Percentiles rank a stretch among this genome's conserved stretches.
Evolutionary conservation across 768 basidiomycete genomes (phyloP).

Genomic region (Tubosaeta sp.): DNA sequence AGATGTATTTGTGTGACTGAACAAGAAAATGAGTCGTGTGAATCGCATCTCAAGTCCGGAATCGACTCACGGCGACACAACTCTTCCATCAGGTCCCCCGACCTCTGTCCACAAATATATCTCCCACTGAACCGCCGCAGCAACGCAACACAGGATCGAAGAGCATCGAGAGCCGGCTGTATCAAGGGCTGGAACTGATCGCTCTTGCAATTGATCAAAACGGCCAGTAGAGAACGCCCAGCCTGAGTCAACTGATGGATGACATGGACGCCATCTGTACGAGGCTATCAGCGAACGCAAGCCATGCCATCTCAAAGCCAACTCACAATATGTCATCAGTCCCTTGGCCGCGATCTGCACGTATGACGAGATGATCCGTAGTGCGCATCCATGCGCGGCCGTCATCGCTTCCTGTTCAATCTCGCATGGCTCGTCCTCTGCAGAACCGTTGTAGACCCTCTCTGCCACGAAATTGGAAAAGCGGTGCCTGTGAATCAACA

Average conservation of each 20-base stretch:
- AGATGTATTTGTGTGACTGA: constrained; percentile 84
- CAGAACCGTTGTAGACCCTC: constrained; percentile 44
- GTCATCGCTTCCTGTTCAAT: constrained; percentile 76
- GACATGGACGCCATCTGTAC: constrained; percentile 84
- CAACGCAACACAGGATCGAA: constrained; percentile 86
- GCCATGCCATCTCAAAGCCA: constrained; percentile 2
- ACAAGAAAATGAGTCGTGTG: constrained; percentile 10
- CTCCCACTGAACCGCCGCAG: constrained; percentile 84
- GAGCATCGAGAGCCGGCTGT: constrained; percentile 75
- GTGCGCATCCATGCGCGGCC: constrained; percentile 69
- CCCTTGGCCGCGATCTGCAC: constrained; percentile 83
- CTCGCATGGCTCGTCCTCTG: constrained; percentile 54
- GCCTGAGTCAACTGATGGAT: constrained; percentile 95
- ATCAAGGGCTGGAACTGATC: constrained; percentile 72
- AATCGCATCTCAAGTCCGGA: background rate
- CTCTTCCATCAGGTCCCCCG: constrained; percentile 92
- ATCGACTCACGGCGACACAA: constrained; percentile 75
- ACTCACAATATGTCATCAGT: constrained; percentile 92
- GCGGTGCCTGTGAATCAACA: constrained; percentile 86
- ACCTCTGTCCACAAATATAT: constrained; percentile 87
- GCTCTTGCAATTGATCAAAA: constrained; percentile 84
- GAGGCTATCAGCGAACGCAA: constrained; percentile 11
- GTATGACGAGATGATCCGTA: constrained; percentile 80
- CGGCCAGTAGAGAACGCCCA: constrained; percentile 83
- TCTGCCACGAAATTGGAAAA: constrained; percentile 77